Evolutionary conservation across 495 filamentous ascomycete species (phyloP).

Genomic region (Letharia lupina): DNA sequence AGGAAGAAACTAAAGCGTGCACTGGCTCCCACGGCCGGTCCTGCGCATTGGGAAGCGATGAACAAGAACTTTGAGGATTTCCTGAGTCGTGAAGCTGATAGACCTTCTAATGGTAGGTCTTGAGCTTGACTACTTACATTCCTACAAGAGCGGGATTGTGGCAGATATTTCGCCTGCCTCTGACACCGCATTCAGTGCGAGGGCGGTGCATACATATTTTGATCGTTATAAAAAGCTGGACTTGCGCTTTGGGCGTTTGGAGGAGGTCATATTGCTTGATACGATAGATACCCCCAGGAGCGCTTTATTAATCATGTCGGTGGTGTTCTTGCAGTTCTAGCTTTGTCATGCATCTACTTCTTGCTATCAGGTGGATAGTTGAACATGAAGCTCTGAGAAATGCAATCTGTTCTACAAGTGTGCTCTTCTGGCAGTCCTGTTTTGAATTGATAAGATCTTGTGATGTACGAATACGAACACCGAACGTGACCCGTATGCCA

Average conservation of each 20-base stretch:
- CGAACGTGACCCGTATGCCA: neutral
- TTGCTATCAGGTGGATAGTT: neutral
- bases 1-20: constrained; percentile 2
- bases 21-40: neutral
- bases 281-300: neutral
- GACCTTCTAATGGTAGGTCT: neutral
- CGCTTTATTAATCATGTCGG: neutral
- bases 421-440: neutral
- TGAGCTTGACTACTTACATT: neutral
- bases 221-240: neutral
- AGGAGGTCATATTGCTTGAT: neutral
- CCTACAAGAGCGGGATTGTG: neutral
- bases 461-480: neutral
- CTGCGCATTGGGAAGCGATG: neutral
- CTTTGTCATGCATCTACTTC: neutral
- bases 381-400: neutral
- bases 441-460: neutral
- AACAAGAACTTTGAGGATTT: neutral
- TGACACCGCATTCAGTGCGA: neutral
- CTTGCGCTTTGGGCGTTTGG: neutral
- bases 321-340: neutral
- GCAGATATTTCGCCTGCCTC: neutral
- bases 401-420: neutral
- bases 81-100: neutral
- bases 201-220: neutral